Base-by-base conservation (phyloP, 2,329 filamentous ascomycete genomes). In the Beauveria caledonica region DNA sequence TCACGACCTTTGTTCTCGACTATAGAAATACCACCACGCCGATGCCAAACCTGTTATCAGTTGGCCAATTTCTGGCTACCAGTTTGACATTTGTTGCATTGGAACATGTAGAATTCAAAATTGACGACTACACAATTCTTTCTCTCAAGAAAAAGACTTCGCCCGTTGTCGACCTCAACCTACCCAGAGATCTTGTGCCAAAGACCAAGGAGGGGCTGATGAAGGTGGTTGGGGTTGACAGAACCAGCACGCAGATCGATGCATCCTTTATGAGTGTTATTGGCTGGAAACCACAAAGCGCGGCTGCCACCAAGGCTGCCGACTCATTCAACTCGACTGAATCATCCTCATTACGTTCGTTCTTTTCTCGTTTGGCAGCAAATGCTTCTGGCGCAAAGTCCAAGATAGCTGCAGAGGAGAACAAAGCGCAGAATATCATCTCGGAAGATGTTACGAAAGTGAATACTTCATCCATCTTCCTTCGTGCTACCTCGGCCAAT, bases 81-180 rank as follows among this genome's bases (percentile, higher is more conserved):
- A 97, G 93, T 76, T 78, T 99, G 72, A 97, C 94, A 0, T 99
- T 99, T 76, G 93, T 99, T 62, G 89, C 91, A 0, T 78, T 99
- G 25, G 83, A 96, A 69, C 83, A 82, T 60, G 90, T 99, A 63
- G 92, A 97, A 69, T 84, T 99, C 62, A 93, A 87, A 81, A 83
- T 99, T 58, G 93, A 99, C 69, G 87, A 94, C 67, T 92, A 88
- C 77, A 88, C 87, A 67, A 79, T 99, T 17, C 76, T 96, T 23
- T 83, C 83, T 2, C 78, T 99, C 44, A 82, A 80, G 60, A 99
- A 99, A 77, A 95, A 93, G 75, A 85, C 87, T 3, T 93, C 93
- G 0, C 91, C 92, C 0, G 87, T 87, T 48, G 79, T 85, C 33
- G 81, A 85, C 17, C 79, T 97, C 10, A 74, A 81, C 15, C 83